Evolutionary conservation across 129 eudicot species (phyloP).

Genomic region (Escallonia herrerae): DNA sequence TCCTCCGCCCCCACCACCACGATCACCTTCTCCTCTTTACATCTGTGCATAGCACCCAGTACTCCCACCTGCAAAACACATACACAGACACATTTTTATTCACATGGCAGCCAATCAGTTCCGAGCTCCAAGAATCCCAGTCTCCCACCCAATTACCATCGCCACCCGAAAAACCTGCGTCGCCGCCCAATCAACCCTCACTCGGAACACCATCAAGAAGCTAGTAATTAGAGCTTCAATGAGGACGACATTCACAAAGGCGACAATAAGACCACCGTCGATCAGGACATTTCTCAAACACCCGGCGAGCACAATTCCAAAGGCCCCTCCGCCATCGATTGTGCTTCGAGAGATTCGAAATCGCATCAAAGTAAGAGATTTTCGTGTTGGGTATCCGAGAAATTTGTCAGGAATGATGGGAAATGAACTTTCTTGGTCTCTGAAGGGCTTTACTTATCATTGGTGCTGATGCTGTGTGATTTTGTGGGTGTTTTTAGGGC

Average conservation of each 20-base stretch:
- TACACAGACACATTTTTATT: background rate
- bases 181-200: conserved; percentile 1
- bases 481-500: conserved; percentile 38
- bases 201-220: background rate
- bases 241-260: background rate
- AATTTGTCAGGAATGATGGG: background rate
- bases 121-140: conserved; percentile 12
- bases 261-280: background rate
- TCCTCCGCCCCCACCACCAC: background rate
- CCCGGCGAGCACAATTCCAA: background rate
- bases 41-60: too few species aligned
- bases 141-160: conserved; percentile 3
- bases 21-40: too few species aligned
- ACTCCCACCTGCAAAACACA: too few species aligned
- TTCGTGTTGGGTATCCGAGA: background rate
- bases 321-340: background rate
- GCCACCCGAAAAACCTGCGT: conserved; percentile 5
- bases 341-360: conserved; percentile 6
- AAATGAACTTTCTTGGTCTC: background rate
- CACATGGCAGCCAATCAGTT: conserved; percentile 20
- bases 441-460: background rate
- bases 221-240: conserved; percentile 11
- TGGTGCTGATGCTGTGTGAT: conserved; percentile 5
- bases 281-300: background rate
- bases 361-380: conserved; percentile 8